Base-by-base conservation (phyloP, 1,139 yeast genomes). In the Pichia sp. region DNA sequence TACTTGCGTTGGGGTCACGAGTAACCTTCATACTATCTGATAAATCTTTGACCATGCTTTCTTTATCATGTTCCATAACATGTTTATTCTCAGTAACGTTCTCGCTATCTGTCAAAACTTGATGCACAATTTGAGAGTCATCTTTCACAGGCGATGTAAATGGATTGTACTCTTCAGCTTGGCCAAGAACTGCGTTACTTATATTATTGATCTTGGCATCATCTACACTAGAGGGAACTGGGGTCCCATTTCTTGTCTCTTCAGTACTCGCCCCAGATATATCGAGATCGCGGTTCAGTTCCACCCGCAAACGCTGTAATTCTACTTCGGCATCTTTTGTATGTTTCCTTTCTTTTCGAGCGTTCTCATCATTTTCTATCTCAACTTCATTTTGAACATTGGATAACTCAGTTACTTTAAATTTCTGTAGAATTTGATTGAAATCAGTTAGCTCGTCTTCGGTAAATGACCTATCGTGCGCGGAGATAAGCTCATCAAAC, bases 391-490 rank as follows among this genome's bases (percentile, higher is more conserved):
- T 39, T 16, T 43, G 18, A 10, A 16, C n/a, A 30, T 43, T 30
- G 2, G 22, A 42, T 37, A 45, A 18, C 23, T n/a, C 19, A 1
- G 21, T 18, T 23, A 52, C 21, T 4, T 23, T 19, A 41, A 49
- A 52, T 2, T 3, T 44, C 2, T 31, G 21, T 16, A 57, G 44
- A 10, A 57, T 51, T 1, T 19, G 12, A 45, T 58, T 58, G 18
- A 58, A 52, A 4, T 31, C 19, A 3, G 2, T 3, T 1, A 56
- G 26, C 26, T 55, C 57, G 1, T 25, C 34, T 2, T 19, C 37
- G 6, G 19, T 44, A 13, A 54, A 52, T 3, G 51, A 44, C 18
- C 56, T 39, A 44, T 55, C 55, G 44, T 57, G 58, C 1, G 43
- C 52, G 6, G 52, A 45, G n/a, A 48, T 40, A n/a, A 55, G 40